Evolutionary conservation across 176 grass and related monocot genomes (phyloP).

Genomic region (Elaeis guineensis): DNA sequence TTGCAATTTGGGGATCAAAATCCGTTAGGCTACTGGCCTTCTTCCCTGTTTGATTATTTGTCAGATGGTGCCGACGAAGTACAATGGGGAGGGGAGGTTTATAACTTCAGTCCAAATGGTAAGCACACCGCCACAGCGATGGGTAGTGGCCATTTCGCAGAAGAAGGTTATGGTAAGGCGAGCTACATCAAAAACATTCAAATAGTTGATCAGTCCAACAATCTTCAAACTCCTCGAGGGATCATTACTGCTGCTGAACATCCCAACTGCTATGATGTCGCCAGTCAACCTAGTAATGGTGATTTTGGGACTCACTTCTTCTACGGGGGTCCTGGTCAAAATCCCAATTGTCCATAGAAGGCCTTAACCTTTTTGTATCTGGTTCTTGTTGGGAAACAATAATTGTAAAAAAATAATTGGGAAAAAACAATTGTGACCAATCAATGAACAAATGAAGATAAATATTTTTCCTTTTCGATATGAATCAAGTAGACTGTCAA

Average conservation of each 20-base stretch:
- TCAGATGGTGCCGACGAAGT: constrained; percentile 56
- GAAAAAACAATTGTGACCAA: too few species aligned
- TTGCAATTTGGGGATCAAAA: constrained; percentile 49
- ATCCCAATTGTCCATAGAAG: constrained; percentile 62
- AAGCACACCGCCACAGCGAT: constrained; percentile 67
- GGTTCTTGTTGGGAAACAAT: constrained; percentile 5
- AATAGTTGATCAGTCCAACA: constrained; percentile 62
- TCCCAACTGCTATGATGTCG: constrained; percentile 77
- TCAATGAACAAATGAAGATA: too few species aligned
- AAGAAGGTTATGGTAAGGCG: constrained; percentile 68
- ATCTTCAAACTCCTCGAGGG: constrained; percentile 38
- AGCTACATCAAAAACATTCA: constrained; percentile 85
- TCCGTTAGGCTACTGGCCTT: constrained; percentile 72
- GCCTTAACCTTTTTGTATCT: neutral
- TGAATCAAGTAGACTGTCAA: too few species aligned
- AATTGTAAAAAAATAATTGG: too few species aligned
- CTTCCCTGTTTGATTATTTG: constrained; percentile 64
- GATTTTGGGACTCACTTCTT: constrained; percentile 69
- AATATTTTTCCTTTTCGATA: too few species aligned
- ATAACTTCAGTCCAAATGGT: constrained; percentile 51
- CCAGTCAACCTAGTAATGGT: constrained; percentile 69
- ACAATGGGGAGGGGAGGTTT: constrained; percentile 74
- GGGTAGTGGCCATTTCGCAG: constrained; percentile 75
- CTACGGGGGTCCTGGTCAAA: constrained; percentile 69
- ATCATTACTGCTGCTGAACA: constrained; percentile 52